Percentiles rank a stretch among this genome's conserved stretches.
These are phyloP conservation scores for Lichtheimia ramosa DNA, from an alignment of 371 early-diverging fungal species.

Conservation along the genomic window DNA sequence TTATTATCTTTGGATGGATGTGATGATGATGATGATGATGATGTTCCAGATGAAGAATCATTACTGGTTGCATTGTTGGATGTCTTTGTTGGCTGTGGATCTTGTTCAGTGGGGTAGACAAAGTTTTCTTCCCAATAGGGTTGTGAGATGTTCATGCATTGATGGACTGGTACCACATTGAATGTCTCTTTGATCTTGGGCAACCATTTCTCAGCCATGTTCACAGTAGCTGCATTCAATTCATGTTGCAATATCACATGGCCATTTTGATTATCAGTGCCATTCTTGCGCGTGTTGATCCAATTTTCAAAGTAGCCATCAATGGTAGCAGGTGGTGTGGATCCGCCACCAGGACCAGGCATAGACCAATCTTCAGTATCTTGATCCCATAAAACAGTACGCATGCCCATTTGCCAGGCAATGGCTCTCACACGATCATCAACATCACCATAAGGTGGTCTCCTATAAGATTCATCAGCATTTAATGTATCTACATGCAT, in stretches of 20 bases:
- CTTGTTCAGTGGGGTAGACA: slow-evolving; percentile 28
- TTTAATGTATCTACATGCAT: no score
- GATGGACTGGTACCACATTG: slow-evolving; percentile 46
- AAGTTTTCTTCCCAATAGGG: slow-evolving; percentile 51
- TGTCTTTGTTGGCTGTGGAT: no score
- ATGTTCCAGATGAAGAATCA: no score
- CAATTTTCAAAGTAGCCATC: slow-evolving; percentile 42
- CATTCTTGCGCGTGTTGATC: slow-evolving; percentile 33
- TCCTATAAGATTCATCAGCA: slow-evolving; percentile 9
- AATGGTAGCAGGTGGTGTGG: slow-evolving; percentile 27
- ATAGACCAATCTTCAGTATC: slow-evolving; percentile 51
- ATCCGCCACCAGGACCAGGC: slow-evolving; percentile 46
- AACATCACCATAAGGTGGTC: slow-evolving; percentile 55
- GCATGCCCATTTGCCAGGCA: slow-evolving; percentile 52
- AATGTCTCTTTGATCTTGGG: slow-evolving; percentile 40
- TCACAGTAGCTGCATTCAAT: slow-evolving; percentile 42
- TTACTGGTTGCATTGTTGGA: no score
- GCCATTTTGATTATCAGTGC: slow-evolving; percentile 33
- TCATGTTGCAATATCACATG: slow-evolving; percentile 48
- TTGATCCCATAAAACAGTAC: slow-evolving; percentile 44
- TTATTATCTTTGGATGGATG: no score
- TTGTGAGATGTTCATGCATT: slow-evolving; percentile 50
- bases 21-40: no score
- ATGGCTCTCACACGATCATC: slow-evolving; percentile 58
- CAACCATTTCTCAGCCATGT: slow-evolving; percentile 49